Conservation (phyloP, 2,329 filamentous ascomycete genomes). For the Neofusicoccum parvum region DNA sequence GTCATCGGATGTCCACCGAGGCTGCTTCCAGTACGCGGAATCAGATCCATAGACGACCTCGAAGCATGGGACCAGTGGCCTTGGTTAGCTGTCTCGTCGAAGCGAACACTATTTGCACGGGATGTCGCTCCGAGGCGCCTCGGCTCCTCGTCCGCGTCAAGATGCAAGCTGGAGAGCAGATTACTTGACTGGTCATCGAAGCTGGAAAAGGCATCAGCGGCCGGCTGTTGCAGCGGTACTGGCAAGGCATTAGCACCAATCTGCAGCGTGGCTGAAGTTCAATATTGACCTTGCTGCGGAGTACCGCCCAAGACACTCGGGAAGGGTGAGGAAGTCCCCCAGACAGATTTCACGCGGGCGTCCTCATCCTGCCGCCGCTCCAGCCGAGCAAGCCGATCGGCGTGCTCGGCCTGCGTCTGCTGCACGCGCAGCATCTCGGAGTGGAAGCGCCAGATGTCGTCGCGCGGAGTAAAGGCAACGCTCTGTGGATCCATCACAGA, state of each 20-base stretch:
- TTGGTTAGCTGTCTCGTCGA: constrained; percentile 93
- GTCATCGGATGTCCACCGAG: constrained; percentile 79
- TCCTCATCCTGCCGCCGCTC: constrained; percentile 66
- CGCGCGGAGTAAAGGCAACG: constrained; percentile 62
- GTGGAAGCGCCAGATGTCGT: constrained; percentile 67
- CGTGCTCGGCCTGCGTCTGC: constrained; percentile 62
- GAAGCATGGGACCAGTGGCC: constrained; percentile 84
- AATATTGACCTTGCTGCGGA: constrained; percentile 74
- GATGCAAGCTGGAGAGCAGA: constrained; percentile 76
- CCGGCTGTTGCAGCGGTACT: constrained; percentile 79
- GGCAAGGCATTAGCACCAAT: constrained; percentile 28
- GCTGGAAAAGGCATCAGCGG: constrained; percentile 84
- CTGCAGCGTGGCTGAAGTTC: not conserved
- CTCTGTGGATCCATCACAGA: constrained; percentile 64
- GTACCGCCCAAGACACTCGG: constrained; percentile 81
- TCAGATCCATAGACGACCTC: constrained; percentile 81
- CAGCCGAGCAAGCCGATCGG: constrained; percentile 61
- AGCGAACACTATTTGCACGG: constrained; percentile 93
- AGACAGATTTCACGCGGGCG: constrained; percentile 76
- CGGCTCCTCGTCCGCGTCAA: constrained; percentile 86
- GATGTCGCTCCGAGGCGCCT: constrained; percentile 84
- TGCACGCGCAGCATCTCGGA: constrained; percentile 64
- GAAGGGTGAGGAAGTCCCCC: constrained; percentile 83
- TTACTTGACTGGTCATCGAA: constrained; percentile 86
- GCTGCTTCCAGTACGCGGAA: constrained; percentile 76